A percentile compares a stretch with the other conserved stretches of the same genome.
Evolutionary conservation across 768 basidiomycete genomes (phyloP).

Genomic region (Leccinum disarticulatum): DNA sequence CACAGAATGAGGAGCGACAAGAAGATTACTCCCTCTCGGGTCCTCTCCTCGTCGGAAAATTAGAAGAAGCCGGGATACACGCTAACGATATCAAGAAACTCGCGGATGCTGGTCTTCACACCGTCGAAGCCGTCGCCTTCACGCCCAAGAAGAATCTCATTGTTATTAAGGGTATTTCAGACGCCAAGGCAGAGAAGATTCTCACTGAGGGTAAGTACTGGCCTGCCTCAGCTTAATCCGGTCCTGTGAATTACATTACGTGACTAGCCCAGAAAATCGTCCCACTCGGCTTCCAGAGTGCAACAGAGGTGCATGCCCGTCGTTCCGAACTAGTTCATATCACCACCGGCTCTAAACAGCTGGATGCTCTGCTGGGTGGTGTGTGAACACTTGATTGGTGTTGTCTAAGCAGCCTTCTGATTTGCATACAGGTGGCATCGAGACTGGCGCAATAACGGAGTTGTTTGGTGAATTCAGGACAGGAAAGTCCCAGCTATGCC

Average conservation of each 20-base stretch:
- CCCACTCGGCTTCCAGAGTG: conserved; percentile 96
- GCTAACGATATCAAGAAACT: conserved; percentile 95
- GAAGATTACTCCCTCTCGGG: conserved; percentile 63
- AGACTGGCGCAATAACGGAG: conserved; percentile 98
- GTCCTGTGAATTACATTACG: conserved; percentile 9
- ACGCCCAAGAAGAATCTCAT: conserved; percentile 92
- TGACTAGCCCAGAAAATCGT: conserved; percentile 87
- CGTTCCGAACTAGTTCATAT: conserved; percentile 95
- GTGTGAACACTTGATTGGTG: conserved; percentile 11
- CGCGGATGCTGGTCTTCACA: conserved; percentile 85
- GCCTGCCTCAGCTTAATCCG: not conserved
- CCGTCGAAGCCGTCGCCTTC: conserved; percentile 94
- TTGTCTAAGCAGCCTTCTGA: conserved; percentile 13
- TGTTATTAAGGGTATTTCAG: conserved; percentile 94
- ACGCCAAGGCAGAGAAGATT: conserved; percentile 97
- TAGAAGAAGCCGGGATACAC: conserved; percentile 86
- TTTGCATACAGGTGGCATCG: conserved; percentile 73
- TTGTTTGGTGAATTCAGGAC: conserved; percentile 98
- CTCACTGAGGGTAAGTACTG: conserved; percentile 72
- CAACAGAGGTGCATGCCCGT: conserved; percentile 94
- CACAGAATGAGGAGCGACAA: conserved; percentile 50
- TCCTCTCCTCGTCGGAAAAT: conserved; percentile 81
- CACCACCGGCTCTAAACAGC: conserved; percentile 93
- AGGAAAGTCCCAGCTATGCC: conserved; percentile 97
- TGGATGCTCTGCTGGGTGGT: conserved; percentile 96